These are phyloP conservation scores for Aureobasidium melanogenum DNA, from an alignment of 2,329 filamentous ascomycete species.

Conservation along the genomic window DNA sequence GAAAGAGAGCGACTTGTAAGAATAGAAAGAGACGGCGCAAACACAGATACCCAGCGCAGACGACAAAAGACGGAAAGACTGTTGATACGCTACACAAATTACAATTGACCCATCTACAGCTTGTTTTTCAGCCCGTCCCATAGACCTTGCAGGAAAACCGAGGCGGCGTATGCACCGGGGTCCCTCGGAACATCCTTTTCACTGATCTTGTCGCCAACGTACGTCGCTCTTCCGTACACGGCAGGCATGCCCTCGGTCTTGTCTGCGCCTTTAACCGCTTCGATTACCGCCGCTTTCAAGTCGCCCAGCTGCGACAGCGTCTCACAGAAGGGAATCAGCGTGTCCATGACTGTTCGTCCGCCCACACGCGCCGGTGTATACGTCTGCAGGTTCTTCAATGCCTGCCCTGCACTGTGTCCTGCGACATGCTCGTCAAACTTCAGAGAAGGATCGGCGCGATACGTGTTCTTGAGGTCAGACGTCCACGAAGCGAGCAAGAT, in stretches of 20 bases:
- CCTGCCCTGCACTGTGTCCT: constrained; percentile 26
- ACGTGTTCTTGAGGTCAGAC: constrained; percentile 28
- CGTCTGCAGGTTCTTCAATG: constrained; percentile 34
- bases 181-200: constrained; percentile 25
- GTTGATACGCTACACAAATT: not conserved
- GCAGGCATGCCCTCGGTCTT: constrained; percentile 28
- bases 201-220: constrained; percentile 25
- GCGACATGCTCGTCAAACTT: constrained; percentile 19
- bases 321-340: constrained; percentile 30
- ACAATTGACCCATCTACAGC: not conserved
- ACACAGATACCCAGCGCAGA: not conserved
- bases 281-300: constrained; percentile 23
- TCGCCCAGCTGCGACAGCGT: constrained; percentile 21
- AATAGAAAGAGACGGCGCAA: not conserved
- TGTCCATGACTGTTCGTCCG: constrained; percentile 30
- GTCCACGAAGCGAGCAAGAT: constrained; percentile 30
- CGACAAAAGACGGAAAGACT: not conserved
- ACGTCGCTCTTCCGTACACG: constrained; percentile 29
- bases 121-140: constrained; percentile 18
- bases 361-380: constrained; percentile 28
- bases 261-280: constrained; percentile 25
- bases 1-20: not conserved
- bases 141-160: constrained; percentile 27
- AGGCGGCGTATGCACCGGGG: constrained; percentile 29
- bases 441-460: constrained; percentile 21